Evolutionary conservation across 169 alveolate species (phyloP).

Genomic region (Plasmodium coatneyi): DNA sequence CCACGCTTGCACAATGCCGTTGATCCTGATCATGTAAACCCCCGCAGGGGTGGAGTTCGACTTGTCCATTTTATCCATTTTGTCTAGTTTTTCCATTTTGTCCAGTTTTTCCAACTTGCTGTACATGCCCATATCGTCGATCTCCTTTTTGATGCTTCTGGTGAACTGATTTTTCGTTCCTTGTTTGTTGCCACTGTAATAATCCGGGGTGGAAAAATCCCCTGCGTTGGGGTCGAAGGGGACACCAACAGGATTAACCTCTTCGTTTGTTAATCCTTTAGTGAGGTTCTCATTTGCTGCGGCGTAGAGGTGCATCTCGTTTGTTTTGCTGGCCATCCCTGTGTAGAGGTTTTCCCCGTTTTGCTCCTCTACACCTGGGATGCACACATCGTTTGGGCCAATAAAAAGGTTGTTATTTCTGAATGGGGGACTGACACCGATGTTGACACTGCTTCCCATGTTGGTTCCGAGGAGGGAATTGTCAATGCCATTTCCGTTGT

Average conservation of each 20-base stretch:
- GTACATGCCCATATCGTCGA: conserved; percentile 25
- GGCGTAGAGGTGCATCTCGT: neutral
- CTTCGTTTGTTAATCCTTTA: conserved; percentile 27
- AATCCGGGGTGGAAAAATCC: conserved; percentile 4
- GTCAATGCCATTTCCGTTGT: neutral
- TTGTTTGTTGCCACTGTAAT: neutral
- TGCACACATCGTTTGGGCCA: neutral
- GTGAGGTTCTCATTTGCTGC: neutral
- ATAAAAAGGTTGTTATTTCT: neutral
- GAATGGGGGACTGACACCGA: neutral
- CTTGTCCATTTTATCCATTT: neutral
- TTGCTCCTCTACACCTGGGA: neutral
- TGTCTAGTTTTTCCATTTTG: too few species aligned
- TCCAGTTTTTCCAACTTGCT: conserved; percentile 19
- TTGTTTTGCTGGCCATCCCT: neutral
- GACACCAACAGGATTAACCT: neutral
- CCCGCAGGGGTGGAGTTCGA: conserved; percentile 47
- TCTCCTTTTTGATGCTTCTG: conserved; percentile 17
- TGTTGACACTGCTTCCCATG: neutral
- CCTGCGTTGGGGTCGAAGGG: neutral
- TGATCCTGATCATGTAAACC: conserved; percentile 57
- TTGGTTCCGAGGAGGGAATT: neutral
- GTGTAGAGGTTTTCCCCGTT: neutral
- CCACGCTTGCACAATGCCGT: conserved; percentile 75
- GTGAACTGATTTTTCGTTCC: neutral